Evolutionary conservation across 1,284 basidiomycete genomes (phyloP).

Genomic region (Ganoderma boninense): DNA sequence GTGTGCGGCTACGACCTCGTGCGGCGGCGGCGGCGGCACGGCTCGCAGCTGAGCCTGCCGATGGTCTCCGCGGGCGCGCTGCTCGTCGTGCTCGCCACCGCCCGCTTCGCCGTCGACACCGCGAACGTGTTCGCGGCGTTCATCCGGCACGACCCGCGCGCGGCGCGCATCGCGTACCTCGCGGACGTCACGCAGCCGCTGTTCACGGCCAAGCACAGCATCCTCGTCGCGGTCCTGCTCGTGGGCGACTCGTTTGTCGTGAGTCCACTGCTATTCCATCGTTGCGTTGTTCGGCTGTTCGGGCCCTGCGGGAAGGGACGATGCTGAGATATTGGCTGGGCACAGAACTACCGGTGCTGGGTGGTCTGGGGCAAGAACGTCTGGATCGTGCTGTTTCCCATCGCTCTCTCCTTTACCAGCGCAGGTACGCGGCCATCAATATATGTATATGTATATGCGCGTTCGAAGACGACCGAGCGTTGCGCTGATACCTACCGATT

Average conservation of each 20-base stretch:
- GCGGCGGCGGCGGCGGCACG: conserved; percentile 2
- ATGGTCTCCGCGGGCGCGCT: conserved; percentile 24
- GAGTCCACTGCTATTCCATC: too few species aligned
- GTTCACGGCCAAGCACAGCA: conserved; percentile 29
- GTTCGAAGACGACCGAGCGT: neutral
- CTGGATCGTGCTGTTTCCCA: conserved; percentile 27
- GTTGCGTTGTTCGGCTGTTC: too few species aligned
- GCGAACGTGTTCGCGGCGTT: conserved; percentile 31
- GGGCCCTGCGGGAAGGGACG: too few species aligned
- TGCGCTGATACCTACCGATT: neutral
- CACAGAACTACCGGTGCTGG: conserved; percentile 34
- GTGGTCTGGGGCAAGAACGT: conserved; percentile 33
- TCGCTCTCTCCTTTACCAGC: conserved; percentile 26
- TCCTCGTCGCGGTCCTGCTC: conserved; percentile 26
- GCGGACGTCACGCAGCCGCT: conserved; percentile 47
- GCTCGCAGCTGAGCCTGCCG: conserved; percentile 22
- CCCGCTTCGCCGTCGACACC: conserved; percentile 27
- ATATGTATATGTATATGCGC: too few species aligned
- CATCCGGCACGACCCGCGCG: conserved; percentile 34
- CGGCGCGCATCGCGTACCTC: conserved; percentile 56
- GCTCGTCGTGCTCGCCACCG: conserved; percentile 30
- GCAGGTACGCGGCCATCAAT: conserved; percentile 19
- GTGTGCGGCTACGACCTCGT: conserved; percentile 18
- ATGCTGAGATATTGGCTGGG: neutral
- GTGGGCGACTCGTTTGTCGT: conserved; percentile 35